A percentile compares a stretch with the other conserved stretches of the same genome.
phyloP scores from a whole-genome alignment of 2,329 filamentous ascomycete species.

The Juglanconis sp. region DNA sequence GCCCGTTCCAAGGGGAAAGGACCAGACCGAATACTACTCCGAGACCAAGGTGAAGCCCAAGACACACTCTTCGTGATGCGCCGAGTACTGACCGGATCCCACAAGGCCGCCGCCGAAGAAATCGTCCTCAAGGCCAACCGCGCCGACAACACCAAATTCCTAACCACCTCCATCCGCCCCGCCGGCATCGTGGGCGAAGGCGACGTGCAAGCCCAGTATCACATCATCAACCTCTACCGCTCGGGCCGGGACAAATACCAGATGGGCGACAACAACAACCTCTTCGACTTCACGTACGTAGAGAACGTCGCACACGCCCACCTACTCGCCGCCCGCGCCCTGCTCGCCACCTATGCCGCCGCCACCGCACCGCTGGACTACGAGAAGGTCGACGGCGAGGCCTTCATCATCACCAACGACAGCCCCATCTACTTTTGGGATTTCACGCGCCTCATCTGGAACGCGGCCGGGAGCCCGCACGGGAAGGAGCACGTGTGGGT shows the following conservation, averaged over 20 bases:
- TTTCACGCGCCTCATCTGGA: constrained; percentile 76
- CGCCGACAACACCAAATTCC: constrained; percentile 52
- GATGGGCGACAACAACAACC: constrained; percentile 66
- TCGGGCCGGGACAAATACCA: constrained; percentile 72
- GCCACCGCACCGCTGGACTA: constrained; percentile 63
- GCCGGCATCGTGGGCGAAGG: constrained; percentile 89
- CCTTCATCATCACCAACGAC: constrained; percentile 89
- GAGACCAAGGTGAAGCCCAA: constrained; percentile 71
- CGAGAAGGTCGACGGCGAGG: constrained; percentile 77
- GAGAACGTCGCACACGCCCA: constrained; percentile 72
- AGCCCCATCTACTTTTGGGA: constrained; percentile 89
- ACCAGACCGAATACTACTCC: constrained; percentile 80
- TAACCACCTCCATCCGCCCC: constrained; percentile 79
- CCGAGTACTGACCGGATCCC: not conserved
- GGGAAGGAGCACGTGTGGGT: constrained; percentile 55
- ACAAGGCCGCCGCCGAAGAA: constrained; percentile 71
- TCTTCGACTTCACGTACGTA: constrained; percentile 64
- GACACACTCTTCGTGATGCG: not conserved
- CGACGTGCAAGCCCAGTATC: constrained; percentile 72
- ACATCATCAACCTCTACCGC: constrained; percentile 69
- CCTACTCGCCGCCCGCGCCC: constrained; percentile 71
- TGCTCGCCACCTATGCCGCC: constrained; percentile 59
- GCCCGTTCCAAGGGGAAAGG: constrained; percentile 68
- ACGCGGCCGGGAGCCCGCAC: constrained; percentile 49
- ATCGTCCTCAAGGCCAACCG: constrained; percentile 76